Conservation (phyloP, 257 asterid genomes). For the Solanum megistacrolobum region DNA sequence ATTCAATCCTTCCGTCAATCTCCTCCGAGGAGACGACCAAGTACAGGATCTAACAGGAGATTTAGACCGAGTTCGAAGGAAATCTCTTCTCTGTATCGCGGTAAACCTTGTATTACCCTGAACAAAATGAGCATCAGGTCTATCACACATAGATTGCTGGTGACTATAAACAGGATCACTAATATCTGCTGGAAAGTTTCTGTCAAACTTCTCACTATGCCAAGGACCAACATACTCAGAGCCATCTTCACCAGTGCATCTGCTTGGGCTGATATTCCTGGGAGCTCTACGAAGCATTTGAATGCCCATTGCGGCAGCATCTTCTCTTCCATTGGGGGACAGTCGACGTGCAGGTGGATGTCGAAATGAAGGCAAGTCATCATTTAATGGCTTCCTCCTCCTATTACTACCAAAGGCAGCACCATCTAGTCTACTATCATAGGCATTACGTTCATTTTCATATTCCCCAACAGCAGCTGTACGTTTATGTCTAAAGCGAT, state of each 20-base stretch:
- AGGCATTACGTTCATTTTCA: slow-evolving; percentile 39
- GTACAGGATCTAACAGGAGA: slow-evolving; percentile 53
- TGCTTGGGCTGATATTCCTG: not conserved
- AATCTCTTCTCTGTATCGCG: slow-evolving; percentile 44
- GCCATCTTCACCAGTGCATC: not conserved
- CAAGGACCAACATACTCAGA: not conserved
- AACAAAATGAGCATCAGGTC: slow-evolving; percentile 30
- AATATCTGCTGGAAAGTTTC: not conserved
- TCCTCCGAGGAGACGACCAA: slow-evolving; percentile 64
- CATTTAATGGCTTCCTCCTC: slow-evolving; percentile 35
- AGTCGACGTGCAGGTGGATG: not conserved
- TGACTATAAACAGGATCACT: not conserved
- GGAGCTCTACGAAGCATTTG: not conserved
- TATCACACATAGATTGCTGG: slow-evolving; percentile 36
- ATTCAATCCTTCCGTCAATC: slow-evolving; percentile 57
- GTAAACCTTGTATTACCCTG: slow-evolving; percentile 47
- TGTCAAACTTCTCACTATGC: not conserved
- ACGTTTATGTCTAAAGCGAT: slow-evolving; percentile 43
- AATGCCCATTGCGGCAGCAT: not conserved
- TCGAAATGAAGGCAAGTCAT: not conserved
- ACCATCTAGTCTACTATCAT: slow-evolving; percentile 28
- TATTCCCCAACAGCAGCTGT: slow-evolving; percentile 26
- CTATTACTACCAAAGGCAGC: slow-evolving; percentile 15
- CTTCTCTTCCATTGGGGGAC: not conserved
- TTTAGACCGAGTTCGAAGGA: slow-evolving; percentile 42